phyloP scores from a whole-genome alignment of 805 yeast species.

The Kazachstania africana region DNA sequence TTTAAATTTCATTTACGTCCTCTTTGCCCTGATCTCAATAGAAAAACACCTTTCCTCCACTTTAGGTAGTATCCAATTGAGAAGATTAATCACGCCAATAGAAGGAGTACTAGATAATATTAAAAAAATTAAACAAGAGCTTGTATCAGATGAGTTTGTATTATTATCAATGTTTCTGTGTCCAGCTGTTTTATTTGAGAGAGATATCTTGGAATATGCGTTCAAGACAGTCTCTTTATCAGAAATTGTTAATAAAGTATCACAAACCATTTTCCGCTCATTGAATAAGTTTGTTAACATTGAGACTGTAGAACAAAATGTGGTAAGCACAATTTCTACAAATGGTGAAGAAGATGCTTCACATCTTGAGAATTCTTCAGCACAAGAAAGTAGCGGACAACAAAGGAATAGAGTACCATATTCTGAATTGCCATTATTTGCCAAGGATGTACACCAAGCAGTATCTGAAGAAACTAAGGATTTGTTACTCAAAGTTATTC shows the following conservation, averaged over 20 bases:
- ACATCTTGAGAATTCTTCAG: background rate
- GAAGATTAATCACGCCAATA: conserved; percentile 5
- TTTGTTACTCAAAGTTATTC: conserved; percentile 4
- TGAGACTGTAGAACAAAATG: background rate
- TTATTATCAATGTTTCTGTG: conserved; percentile 10
- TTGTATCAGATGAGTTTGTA: conserved; percentile 8
- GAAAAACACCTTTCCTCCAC: conserved; percentile 7
- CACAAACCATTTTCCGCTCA: conserved; percentile 2
- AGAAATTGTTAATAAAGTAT: conserved; percentile 9
- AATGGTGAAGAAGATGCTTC: background rate
- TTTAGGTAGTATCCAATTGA: conserved; percentile 3
- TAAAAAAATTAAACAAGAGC: conserved; percentile 3
- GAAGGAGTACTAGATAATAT: conserved; percentile 3
- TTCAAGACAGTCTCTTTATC: conserved; percentile 10
- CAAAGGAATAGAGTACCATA: no score
- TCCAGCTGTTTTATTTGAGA: conserved; percentile 11
- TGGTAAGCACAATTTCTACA: background rate
- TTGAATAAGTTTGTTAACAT: conserved; percentile 7
- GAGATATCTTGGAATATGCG: conserved; percentile 8
- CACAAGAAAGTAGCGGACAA: background rate
- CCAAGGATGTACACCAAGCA: background rate
- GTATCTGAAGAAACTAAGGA: background rate
- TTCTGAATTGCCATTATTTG: background rate
- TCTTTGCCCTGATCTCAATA: conserved; percentile 5
- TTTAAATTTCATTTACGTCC: conserved; percentile 6